Percentiles rank a stretch among this genome's conserved stretches.
phyloP scores from a whole-genome alignment of 2,329 filamentous ascomycete genomes.

The Harringtonia lauricola region DNA sequence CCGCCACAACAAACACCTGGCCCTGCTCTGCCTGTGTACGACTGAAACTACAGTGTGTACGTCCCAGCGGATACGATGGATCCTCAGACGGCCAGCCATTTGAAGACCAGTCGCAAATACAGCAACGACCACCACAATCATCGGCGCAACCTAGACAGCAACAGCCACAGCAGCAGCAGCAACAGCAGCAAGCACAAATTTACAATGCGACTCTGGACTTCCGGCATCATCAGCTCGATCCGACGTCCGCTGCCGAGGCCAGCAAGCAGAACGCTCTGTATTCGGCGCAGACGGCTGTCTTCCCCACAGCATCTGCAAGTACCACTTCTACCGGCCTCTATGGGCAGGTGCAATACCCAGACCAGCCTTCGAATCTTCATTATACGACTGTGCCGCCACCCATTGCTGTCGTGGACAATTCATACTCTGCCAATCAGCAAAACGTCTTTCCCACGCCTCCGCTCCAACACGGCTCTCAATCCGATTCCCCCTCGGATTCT shows the following conservation, averaged over 20 bases:
- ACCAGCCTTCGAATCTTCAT: constrained; percentile 37
- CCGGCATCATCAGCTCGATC: constrained; percentile 6
- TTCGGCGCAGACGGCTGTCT: constrained; percentile 32
- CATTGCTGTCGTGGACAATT: constrained; percentile 37
- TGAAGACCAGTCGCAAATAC: constrained; percentile 40
- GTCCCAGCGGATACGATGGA: constrained; percentile 71
- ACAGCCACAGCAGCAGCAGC: constrained; percentile 19
- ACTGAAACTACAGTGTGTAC: constrained; percentile 85
- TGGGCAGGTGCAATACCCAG: constrained; percentile 33
- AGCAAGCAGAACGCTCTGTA: constrained; percentile 35
- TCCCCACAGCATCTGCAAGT: constrained; percentile 23
- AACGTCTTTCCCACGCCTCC: constrained; percentile 42
- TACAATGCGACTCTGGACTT: constrained; percentile 20
- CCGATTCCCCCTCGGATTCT: constrained; percentile 34
- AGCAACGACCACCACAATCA: constrained; percentile 25
- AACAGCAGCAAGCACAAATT: constrained; percentile 29
- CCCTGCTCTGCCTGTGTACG: constrained; percentile 90
- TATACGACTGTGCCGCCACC: constrained; percentile 42
- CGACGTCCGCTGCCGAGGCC: not conserved
- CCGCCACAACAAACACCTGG: constrained; percentile 94
- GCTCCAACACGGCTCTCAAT: constrained; percentile 29
- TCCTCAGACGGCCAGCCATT: constrained; percentile 34
- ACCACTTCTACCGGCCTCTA: constrained; percentile 27
- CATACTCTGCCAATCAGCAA: constrained; percentile 32
- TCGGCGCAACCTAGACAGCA: constrained; percentile 23